Base-by-base conservation (phyloP, 1,139 yeast genomes). In the Suhomyces bokatorum region DNA sequence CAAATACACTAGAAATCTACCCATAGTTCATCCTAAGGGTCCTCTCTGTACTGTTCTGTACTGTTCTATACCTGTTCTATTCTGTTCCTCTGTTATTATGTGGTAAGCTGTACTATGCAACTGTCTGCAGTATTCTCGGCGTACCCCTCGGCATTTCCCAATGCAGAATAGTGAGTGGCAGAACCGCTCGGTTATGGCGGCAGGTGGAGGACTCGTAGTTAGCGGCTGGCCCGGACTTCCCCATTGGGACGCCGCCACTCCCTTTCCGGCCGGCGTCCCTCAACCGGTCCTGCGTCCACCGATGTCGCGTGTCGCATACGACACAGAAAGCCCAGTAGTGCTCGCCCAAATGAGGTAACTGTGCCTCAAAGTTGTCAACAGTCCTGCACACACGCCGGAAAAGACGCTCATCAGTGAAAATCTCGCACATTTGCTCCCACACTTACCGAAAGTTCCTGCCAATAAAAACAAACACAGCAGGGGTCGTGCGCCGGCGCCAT, bases 381-480 rank as follows among this genome's bases (percentile, higher is more conserved):
- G 3, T 20, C 35, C 45, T 45, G 45, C 40, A 45, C 29, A 39
- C 20, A 39, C 2, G 20, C n/a, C 13, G 35, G 11, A 3, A 13
- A 36, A 13, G 32, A 35, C 37, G 17, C 17, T 30, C 34, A 20
- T 32, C 37, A 29, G 24, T 12, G 36, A 37, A 36, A 45, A 45
- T 32, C 39, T 45, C 37, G 42, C 40, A 42, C 43, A 15, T 17
- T 44, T 41, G 38, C 40, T 45, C 39, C 45, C 37, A 27, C 12
- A 27, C 20, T 28, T 37, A 42, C 48, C 48, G 45, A 38, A 32
- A 15, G 37, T 39, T 15, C 43, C 48, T 42, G 43, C 48, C 48
- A 45, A 42, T 45, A 35, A 45, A 42, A 45, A 45, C 44, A 45
- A 45, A 45, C 41, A 44, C n/a, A 32, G 43, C 15, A 40, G 30